phyloP scores from a whole-genome alignment of 306 rosid genomes.

The Geum urbanum region DNA sequence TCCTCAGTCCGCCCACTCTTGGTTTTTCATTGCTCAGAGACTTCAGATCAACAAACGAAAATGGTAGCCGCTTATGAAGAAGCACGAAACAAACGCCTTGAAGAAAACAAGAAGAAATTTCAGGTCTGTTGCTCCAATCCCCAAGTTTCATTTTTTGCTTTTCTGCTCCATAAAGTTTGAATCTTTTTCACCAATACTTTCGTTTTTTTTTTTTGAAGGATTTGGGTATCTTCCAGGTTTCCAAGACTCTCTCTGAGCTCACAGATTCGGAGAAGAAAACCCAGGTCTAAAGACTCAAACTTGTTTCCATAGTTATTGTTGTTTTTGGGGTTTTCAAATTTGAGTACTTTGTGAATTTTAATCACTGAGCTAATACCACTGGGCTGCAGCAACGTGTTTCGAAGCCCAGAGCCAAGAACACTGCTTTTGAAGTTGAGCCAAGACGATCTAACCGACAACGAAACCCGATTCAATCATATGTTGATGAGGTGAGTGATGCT shows the following conservation, averaged over 20 bases:
- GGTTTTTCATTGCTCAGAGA: background rate
- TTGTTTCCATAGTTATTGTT: background rate
- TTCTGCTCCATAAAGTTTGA: background rate
- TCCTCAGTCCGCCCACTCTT: background rate
- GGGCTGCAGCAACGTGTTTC: constrained; percentile 34
- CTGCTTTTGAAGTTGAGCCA: constrained; percentile 31
- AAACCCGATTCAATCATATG: constrained; percentile 40
- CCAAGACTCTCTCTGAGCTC: constrained; percentile 45
- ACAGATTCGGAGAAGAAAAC: constrained; percentile 41
- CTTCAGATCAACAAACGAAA: background rate
- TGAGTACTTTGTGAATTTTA: background rate
- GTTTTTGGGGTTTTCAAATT: background rate
- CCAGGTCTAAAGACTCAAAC: constrained; percentile 30
- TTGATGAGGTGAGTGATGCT: constrained; percentile 40
- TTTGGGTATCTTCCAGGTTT: constrained; percentile 51
- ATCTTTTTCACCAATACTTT: background rate
- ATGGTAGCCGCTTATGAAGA: constrained; percentile 42
- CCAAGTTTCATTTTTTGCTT: background rate
- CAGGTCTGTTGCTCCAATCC: constrained; percentile 37
- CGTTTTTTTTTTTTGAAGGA: constrained; percentile 33
- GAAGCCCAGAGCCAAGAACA: constrained; percentile 30
- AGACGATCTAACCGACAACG: constrained; percentile 58
- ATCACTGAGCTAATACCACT: background rate
- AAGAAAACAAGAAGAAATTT: constrained; percentile 62
- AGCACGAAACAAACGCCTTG: constrained; percentile 60